Evolutionary conservation across 139 green algal genomes (phyloP).

Genomic region (Axilococcus clingmanii): DNA sequence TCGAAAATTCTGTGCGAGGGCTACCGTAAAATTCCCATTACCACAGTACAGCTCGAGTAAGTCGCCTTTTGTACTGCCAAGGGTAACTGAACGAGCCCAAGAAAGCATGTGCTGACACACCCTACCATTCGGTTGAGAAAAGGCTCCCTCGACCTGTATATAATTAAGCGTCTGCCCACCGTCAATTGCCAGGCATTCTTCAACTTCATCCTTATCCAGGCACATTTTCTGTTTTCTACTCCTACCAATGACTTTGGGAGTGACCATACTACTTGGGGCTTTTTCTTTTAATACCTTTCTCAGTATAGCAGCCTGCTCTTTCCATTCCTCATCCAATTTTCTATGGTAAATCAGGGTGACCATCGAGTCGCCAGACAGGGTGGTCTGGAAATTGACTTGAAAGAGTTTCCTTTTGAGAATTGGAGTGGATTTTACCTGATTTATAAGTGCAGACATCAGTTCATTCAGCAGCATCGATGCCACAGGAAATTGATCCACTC

Average conservation of each 20-base stretch:
- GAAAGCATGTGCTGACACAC: slow-evolving; percentile 79
- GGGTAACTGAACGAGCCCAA: slow-evolving; percentile 51
- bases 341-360: slow-evolving; percentile 79
- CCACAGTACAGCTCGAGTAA: slow-evolving; percentile 89
- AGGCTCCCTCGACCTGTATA: slow-evolving; percentile 70
- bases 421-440: slow-evolving; percentile 15
- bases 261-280: background rate
- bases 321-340: slow-evolving; percentile 62
- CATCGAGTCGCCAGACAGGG: slow-evolving; percentile 69
- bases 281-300: slow-evolving; percentile 6
- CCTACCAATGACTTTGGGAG: slow-evolving; percentile 34
- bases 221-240: slow-evolving; percentile 70
- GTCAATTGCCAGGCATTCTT: slow-evolving; percentile 40
- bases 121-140: slow-evolving; percentile 83
- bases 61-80: slow-evolving; percentile 20
- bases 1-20: slow-evolving; percentile 73
- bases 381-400: slow-evolving; percentile 85
- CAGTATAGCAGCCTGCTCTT: slow-evolving; percentile 11
- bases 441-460: slow-evolving; percentile 64
- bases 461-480: slow-evolving; percentile 67
- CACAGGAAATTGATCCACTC: slow-evolving; percentile 70
- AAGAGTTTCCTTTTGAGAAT: slow-evolving; percentile 48
- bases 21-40: slow-evolving; percentile 90
- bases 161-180: slow-evolving; percentile 40
- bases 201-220: slow-evolving; percentile 58